These are phyloP conservation scores for Brassica cretica DNA, from an alignment of 345 rosid genomes.

Conservation along the genomic window DNA sequence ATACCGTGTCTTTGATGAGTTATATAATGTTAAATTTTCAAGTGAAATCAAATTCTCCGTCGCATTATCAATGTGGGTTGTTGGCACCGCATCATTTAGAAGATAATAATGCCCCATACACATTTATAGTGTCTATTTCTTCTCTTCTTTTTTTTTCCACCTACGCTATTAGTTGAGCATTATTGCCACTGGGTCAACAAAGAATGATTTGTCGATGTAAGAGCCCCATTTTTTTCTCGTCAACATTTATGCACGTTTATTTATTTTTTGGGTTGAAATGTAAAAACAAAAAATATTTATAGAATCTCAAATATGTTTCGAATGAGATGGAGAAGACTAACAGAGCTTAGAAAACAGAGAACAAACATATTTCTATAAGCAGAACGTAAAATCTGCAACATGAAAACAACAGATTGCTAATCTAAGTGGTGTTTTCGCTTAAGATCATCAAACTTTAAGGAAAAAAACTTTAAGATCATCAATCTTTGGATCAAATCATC, in stretches of 20 bases:
- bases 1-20: too few relatives aligned
- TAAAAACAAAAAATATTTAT: too few relatives aligned
- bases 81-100: not conserved
- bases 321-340: not conserved
- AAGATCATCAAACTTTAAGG: not conserved
- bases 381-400: not conserved
- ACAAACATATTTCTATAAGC: not conserved
- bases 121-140: not conserved
- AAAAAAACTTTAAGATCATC: not conserved
- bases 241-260: too few relatives aligned
- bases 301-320: not conserved
- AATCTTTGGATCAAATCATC: not conserved
- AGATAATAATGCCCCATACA: not conserved
- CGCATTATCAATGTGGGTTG: not conserved
- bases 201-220: too few relatives aligned
- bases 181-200: too few relatives aligned
- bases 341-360: not conserved
- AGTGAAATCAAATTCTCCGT: not conserved
- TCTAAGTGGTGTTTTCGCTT: not conserved
- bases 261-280: not conserved
- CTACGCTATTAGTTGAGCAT: not conserved
- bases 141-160: not conserved
- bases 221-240: too few relatives aligned
- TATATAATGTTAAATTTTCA: not conserved
- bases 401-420: not conserved